Percentiles rank a stretch among this genome's conserved stretches.
phyloP scores from a whole-genome alignment of 1,284 basidiomycete species.

The Heliocybe sulcata region DNA sequence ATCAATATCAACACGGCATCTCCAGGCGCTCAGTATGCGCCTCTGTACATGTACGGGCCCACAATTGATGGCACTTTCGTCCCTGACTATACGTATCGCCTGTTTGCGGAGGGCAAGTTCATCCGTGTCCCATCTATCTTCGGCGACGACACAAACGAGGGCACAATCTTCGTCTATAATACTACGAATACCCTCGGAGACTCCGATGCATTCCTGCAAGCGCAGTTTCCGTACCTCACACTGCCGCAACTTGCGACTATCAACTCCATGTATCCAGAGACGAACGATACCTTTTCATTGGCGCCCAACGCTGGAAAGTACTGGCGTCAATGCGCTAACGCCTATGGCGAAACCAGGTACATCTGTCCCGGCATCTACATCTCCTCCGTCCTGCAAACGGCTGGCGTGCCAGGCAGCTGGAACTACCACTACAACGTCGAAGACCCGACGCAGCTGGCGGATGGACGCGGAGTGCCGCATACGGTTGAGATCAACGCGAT shows the following conservation, averaged over 20 bases:
- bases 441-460: background rate
- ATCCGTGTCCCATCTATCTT: background rate
- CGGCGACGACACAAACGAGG: background rate
- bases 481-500: background rate
- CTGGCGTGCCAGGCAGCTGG: background rate
- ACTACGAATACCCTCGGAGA: background rate
- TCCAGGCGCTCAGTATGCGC: background rate
- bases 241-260: background rate
- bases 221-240: background rate
- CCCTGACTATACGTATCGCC: background rate
- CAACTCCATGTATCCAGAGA: background rate
- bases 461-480: background rate
- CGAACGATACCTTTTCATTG: background rate
- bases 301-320: background rate
- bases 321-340: background rate
- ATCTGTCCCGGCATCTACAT: background rate
- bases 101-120: background rate
- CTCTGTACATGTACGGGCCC: background rate
- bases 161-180: background rate
- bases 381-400: background rate
- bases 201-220: background rate
- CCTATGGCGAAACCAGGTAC: background rate
- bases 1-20: background rate
- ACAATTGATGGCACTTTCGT: background rate
- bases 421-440: background rate